Conservation (phyloP, 2,329 filamentous ascomycete genomes). For the Venturia carpophila region DNA sequence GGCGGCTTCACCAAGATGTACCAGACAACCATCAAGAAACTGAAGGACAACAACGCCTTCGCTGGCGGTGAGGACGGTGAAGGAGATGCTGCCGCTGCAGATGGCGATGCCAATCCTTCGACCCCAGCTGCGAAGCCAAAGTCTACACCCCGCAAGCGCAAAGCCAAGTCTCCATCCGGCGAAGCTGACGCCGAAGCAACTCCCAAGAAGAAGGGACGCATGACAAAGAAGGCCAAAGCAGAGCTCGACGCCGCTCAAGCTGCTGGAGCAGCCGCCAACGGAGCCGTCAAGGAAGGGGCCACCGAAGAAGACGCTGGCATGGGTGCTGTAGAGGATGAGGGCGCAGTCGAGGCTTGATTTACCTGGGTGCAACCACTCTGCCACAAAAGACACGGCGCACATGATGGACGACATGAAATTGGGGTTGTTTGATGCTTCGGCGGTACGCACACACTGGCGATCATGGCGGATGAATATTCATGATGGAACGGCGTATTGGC, state of each 20-base stretch:
- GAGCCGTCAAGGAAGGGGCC: not conserved
- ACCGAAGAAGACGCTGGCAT: not conserved
- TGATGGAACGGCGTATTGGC: not conserved
- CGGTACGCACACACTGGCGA: not conserved
- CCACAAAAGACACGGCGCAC: not conserved
- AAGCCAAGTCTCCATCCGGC: conserved; percentile 1
- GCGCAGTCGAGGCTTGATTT: not conserved
- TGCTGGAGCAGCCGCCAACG: not conserved
- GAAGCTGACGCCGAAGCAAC: conserved; percentile 3
- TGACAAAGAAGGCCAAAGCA: conserved; percentile 5
- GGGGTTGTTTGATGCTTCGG: not conserved
- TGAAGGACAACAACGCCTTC: conserved; percentile 12
- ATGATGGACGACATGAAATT: not conserved
- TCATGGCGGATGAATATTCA: not conserved
- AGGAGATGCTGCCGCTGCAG: not conserved
- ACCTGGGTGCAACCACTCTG: not conserved
- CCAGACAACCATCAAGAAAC: conserved; percentile 14
- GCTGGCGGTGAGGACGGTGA: conserved; percentile 8
- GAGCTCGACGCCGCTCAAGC: not conserved
- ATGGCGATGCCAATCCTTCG: not conserved
- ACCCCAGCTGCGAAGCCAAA: not conserved
- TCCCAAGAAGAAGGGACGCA: conserved; percentile 10
- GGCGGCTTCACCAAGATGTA: conserved; percentile 17
- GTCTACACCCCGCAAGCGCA: conserved; percentile 10
- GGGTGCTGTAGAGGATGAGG: not conserved